Evolutionary conservation across 805 yeast species (phyloP).

Genomic region (Barnettozyma pratensis): DNA sequence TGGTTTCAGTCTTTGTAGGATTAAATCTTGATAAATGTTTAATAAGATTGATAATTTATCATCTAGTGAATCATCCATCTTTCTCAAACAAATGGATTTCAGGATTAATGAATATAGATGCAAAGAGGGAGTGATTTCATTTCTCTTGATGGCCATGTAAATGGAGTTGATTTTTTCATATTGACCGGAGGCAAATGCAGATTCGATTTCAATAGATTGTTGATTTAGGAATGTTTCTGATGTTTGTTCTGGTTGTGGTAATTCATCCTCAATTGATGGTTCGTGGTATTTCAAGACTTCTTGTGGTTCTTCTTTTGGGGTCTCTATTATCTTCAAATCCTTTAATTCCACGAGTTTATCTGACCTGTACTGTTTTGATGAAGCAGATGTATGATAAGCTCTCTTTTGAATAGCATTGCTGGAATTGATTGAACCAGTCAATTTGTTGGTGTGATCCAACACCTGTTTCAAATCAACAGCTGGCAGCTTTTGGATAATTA

Average conservation of each 20-base stretch:
- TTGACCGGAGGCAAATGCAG: constrained; percentile 24
- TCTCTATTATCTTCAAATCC: neutral
- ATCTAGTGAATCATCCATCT: constrained; percentile 49
- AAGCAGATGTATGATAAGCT: constrained; percentile 4
- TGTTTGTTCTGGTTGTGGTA: constrained; percentile 16
- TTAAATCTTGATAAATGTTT: constrained; percentile 64
- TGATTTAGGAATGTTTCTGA: constrained; percentile 27
- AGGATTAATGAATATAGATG: constrained; percentile 51
- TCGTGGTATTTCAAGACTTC: constrained; percentile 14
- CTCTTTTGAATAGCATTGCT: constrained; percentile 3
- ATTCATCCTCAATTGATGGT: constrained; percentile 9
- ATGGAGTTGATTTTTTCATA: constrained; percentile 33
- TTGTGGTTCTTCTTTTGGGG: constrained; percentile 2
- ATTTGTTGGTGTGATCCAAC: neutral
- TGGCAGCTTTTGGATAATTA: constrained; percentile 14
- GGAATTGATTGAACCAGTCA: neutral
- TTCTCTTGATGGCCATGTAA: constrained; percentile 37
- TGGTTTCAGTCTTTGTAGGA: constrained; percentile 52
- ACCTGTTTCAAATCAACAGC: constrained; percentile 6
- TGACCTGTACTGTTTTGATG: constrained; percentile 1
- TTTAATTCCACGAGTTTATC: constrained; percentile 2
- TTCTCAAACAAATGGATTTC: constrained; percentile 46
- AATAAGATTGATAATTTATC: constrained; percentile 55
- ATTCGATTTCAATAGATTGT: constrained; percentile 27
- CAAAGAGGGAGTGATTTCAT: constrained; percentile 43